A percentile compares a stretch with the other conserved stretches of the same genome.
Evolutionary conservation across 345 rosid genomes (phyloP).

Genomic region (Syzygium oleosum): DNA sequence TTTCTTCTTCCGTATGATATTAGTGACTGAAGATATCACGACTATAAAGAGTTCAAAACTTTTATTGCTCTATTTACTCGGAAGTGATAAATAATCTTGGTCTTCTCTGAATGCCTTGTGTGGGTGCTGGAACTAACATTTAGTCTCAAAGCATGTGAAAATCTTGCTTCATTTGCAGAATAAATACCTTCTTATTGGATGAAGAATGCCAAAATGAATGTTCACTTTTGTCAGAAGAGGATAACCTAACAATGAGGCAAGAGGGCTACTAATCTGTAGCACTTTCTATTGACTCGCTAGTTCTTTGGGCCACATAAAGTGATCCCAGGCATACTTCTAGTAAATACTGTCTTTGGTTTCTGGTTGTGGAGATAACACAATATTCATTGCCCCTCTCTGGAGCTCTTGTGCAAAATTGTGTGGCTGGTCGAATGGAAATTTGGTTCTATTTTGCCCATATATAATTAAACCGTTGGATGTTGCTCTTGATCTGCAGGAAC

Average conservation of each 20-base stretch:
- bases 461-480: background rate
- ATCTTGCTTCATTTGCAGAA: background rate
- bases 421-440: background rate
- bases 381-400: background rate
- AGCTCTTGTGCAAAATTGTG: background rate
- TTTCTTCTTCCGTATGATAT: background rate
- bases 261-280: background rate
- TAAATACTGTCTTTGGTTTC: background rate
- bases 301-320: background rate
- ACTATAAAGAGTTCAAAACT: background rate
- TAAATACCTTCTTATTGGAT: background rate
- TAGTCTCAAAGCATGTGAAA: background rate
- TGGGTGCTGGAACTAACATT: background rate
- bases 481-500: constrained; percentile 44
- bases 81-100: background rate
- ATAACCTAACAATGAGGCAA: background rate
- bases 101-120: background rate
- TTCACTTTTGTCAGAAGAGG: background rate
- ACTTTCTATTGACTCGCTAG: background rate
- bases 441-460: background rate
- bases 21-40: background rate
- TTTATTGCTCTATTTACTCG: background rate
- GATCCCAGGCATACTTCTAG: background rate
- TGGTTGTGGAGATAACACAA: background rate
- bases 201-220: background rate